Percentiles rank a stretch among this genome's conserved stretches.
phyloP scores from a whole-genome alignment of 306 rosid genomes.

The Acacia crassicarpa region DNA sequence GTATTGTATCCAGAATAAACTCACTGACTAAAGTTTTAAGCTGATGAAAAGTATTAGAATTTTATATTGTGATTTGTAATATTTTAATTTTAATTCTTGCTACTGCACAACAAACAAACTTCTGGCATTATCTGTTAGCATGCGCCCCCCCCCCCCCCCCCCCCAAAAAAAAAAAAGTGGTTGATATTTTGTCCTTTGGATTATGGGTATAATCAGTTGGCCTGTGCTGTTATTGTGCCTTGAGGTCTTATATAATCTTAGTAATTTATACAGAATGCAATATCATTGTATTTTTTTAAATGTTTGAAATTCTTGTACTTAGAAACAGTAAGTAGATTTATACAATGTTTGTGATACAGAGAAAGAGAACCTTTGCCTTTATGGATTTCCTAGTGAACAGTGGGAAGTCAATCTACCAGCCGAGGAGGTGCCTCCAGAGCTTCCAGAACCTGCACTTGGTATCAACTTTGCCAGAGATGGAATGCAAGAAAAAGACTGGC shows the following conservation, averaged over 20 bases:
- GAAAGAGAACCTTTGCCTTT: constrained; percentile 78
- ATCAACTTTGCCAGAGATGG: constrained; percentile 72
- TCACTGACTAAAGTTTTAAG: not conserved
- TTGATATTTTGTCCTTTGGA: not conserved
- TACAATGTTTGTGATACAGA: constrained; percentile 39
- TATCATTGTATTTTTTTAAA: not conserved
- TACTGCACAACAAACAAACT: not conserved
- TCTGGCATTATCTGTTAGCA: not conserved
- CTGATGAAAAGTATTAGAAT: not conserved
- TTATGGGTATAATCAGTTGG: not conserved
- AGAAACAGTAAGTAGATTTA: not conserved
- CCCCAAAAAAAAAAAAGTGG: too few relatives aligned
- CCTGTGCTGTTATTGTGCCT: not conserved
- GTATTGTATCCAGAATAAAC: not conserved
- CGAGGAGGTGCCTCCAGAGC: constrained; percentile 74
- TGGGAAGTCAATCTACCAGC: constrained; percentile 79
- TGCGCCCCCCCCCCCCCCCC: too few relatives aligned
- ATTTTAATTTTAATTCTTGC: constrained; percentile 5
- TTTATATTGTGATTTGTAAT: not conserved
- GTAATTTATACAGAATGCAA: not conserved
- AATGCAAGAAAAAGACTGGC: constrained; percentile 68
- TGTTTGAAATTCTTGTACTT: not conserved
- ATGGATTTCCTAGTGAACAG: constrained; percentile 69
- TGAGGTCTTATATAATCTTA: not conserved
- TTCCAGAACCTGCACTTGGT: constrained; percentile 78